Evolutionary conservation across 257 asterid species (phyloP), one percentile per base, ranked within the genome.

Genomic region (Solanum appendiculatum): DNA sequence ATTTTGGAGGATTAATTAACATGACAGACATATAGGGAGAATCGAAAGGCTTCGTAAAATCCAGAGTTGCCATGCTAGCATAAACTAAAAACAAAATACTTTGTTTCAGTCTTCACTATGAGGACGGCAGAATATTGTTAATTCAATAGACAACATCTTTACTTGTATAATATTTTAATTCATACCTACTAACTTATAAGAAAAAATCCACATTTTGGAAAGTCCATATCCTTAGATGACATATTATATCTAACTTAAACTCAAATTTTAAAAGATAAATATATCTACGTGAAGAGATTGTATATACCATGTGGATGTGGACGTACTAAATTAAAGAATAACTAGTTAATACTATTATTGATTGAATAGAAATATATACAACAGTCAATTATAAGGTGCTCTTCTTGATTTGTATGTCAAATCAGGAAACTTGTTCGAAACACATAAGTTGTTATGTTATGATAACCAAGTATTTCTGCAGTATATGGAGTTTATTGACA

Each of bases 361-460:
- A 20, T 12, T 56, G 27, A 21, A 21, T 58, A 58, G 0, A 6
- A 58, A 58, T 58, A 20, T 20, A 7, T 58, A 58, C 66, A 58
- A 21, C 25, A 54, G 25, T 20, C 63, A 54, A 54, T 54, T 54
- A 54, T 54, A 54, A 54, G 95, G 96, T 42, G 91, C 95, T 34
- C 92, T 94, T 58, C 64, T 93, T 54, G 96, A 94, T 90, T 86
- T 92, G 42, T 94, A 94, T 86, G 94, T 91, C 34, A 92, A 92
- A 70, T 90, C 92, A 85, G 93, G 97, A 34, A 60, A 15, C 86
- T 39, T 93, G 56, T 58, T 40, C 14, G 90, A 87, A 86, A 96
- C 93, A n/a, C 90, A 82, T 1, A 86, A 88, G 63, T 88, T 94
- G 86, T 92, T 44, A 44, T 44, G 51, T 44, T 0, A 44, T 12